A percentile compares a stretch with the other conserved stretches of the same genome.
These are phyloP conservation scores for Metschnikowia borealis DNA, from an alignment of 805 yeast species.

Conservation along the genomic window DNA sequence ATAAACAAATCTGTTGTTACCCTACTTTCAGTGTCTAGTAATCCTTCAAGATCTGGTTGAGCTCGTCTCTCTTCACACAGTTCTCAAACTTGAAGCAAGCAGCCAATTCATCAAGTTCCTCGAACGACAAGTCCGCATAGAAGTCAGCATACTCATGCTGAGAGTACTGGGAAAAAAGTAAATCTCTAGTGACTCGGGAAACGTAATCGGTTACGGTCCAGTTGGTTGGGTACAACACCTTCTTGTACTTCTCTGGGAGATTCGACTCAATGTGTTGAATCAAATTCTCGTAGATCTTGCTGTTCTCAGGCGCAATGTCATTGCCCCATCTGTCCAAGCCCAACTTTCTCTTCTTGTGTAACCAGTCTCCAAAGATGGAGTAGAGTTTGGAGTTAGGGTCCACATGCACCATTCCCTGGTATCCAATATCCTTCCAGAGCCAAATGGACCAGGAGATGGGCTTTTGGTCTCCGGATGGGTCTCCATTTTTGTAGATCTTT, in stretches of 20 bases:
- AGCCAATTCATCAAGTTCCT: slow-evolving; percentile 49
- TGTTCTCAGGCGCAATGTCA: slow-evolving; percentile 40
- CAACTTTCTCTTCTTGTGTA: slow-evolving; percentile 39
- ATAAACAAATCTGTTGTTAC: no score
- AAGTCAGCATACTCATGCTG: slow-evolving; percentile 45
- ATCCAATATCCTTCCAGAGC: slow-evolving; percentile 52
- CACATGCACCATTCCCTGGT: slow-evolving; percentile 47
- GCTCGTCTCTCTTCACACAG: slow-evolving; percentile 36
- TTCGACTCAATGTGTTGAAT: slow-evolving; percentile 34
- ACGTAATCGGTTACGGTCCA: slow-evolving; percentile 39
- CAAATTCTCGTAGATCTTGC: slow-evolving; percentile 33
- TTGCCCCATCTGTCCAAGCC: slow-evolving; percentile 52
- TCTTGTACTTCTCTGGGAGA: slow-evolving; percentile 39
- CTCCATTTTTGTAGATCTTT: slow-evolving; percentile 40
- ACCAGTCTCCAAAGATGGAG: slow-evolving; percentile 39
- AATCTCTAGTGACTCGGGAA: slow-evolving; percentile 39
- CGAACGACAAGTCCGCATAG: slow-evolving; percentile 38
- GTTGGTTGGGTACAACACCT: slow-evolving; percentile 37
- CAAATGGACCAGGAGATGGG: slow-evolving; percentile 51
- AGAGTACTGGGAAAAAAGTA: slow-evolving; percentile 41
- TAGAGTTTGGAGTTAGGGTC: slow-evolving; percentile 43
- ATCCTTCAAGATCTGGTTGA: slow-evolving; percentile 32
- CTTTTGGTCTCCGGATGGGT: slow-evolving; percentile 44
- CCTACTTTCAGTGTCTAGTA: slow-evolving; percentile 12
- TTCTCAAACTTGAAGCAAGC: slow-evolving; percentile 50